Evolutionary conservation across 352 stramenopile genomes (phyloP).

Genomic region (Phytophthora pisi): DNA sequence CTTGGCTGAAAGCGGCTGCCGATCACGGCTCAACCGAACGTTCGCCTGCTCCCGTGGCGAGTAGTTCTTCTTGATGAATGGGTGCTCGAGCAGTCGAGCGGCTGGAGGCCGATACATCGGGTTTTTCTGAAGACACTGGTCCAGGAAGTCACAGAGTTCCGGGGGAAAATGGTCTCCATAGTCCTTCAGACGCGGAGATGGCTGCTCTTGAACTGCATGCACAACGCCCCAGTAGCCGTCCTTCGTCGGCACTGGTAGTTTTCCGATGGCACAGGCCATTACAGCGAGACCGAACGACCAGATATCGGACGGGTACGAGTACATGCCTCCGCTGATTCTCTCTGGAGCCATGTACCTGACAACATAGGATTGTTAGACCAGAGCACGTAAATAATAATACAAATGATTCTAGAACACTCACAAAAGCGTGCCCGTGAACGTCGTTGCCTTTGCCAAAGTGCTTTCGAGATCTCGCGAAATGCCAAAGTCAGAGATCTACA

Average conservation of each 20-base stretch:
- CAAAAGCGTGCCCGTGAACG: conserved; percentile 91
- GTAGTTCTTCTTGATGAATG: conserved; percentile 75
- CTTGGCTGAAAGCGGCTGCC: conserved; percentile 23
- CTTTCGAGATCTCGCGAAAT: conserved; percentile 85
- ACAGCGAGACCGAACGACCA: conserved; percentile 84
- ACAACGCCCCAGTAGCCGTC: conserved; percentile 92
- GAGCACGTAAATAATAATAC: background rate
- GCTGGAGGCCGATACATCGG: conserved; percentile 64
- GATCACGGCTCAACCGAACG: conserved; percentile 27
- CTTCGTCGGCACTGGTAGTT: conserved; percentile 80
- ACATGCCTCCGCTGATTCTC: conserved; percentile 90
- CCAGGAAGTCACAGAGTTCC: conserved; percentile 78
- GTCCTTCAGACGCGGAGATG: conserved; percentile 65
- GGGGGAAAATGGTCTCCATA: conserved; percentile 71
- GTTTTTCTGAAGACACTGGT: conserved; percentile 84
- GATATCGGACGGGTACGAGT: conserved; percentile 88
- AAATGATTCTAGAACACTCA: conserved; percentile 42
- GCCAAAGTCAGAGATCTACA: conserved; percentile 84
- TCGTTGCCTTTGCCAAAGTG: conserved; percentile 86
- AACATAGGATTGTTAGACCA: conserved; percentile 6
- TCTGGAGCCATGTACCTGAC: conserved; percentile 93
- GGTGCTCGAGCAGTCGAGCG: conserved; percentile 59
- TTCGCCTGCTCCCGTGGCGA: conserved; percentile 38
- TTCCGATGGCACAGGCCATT: conserved; percentile 89
- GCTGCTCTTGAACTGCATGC: conserved; percentile 80